These are phyloP conservation scores for Pedinophyceae sp. DNA, from an alignment of 139 green algal genomes.

Conservation along the genomic window DNA sequence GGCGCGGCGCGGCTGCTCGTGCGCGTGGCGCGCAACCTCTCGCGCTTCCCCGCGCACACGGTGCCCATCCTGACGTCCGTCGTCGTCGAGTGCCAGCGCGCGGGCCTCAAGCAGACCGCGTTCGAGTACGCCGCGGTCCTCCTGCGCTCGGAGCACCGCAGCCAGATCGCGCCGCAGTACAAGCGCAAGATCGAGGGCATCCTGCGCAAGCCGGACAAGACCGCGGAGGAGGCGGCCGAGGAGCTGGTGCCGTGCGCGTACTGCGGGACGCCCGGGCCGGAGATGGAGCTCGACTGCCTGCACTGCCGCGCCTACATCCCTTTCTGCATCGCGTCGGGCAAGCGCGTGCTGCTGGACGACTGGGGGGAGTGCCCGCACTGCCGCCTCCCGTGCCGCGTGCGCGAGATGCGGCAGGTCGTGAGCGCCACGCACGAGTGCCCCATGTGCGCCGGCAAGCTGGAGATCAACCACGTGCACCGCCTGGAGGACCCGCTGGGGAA, in stretches of 20 bases:
- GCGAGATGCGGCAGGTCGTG: conserved; percentile 28
- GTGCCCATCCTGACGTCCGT: conserved; percentile 75
- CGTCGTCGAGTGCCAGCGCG: conserved; percentile 67
- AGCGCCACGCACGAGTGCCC: conserved; percentile 27
- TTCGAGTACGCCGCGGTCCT: conserved; percentile 59
- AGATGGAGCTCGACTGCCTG: conserved; percentile 39
- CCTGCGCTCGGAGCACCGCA: conserved; percentile 52
- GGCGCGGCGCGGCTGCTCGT: conserved; percentile 57
- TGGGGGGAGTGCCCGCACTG: conserved; percentile 54
- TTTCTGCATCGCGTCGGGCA: conserved; percentile 49
- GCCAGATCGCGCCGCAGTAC: conserved; percentile 40
- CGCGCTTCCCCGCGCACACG: conserved; percentile 49
- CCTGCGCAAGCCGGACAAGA: conserved; percentile 50
- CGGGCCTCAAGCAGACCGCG: conserved; percentile 47
- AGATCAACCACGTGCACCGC: too few relatives aligned
- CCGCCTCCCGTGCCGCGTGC: conserved; percentile 30
- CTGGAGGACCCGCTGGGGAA: too few relatives aligned
- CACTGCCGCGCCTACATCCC: conserved; percentile 41
- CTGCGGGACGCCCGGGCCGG: conserved; percentile 38
- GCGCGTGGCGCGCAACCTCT: conserved; percentile 37
- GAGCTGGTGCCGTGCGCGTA: conserved; percentile 31
- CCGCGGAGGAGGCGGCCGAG: conserved; percentile 43
- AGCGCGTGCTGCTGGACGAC: conserved; percentile 39
- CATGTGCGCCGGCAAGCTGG: too few relatives aligned
- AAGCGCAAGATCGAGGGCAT: conserved; percentile 70